Base-by-base conservation (phyloP, 768 basidiomycete genomes). In the Psilocybe azurescens region DNA sequence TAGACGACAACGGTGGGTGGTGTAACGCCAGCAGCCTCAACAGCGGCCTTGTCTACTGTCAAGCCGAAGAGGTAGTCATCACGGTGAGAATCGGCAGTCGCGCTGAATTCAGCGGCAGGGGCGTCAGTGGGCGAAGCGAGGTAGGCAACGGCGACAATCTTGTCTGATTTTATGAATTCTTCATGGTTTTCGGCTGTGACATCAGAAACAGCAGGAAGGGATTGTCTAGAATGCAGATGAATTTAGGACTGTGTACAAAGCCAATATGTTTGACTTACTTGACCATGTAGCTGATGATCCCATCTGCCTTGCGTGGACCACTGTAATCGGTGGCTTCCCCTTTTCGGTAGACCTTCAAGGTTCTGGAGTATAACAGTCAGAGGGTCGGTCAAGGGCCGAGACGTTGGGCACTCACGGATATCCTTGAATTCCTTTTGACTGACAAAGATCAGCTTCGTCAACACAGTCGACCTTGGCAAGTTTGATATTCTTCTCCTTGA, bases 391-490 rank as follows among this genome's bases (percentile, higher is more conserved):
- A 20, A 32, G 41, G 33, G 24, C 13, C 14, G 20, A 36, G 7
- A 30, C 9, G 5, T 7, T 7, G n/a, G 16, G 0, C n/a, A 81
- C 94, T 70, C 70, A 95, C 95, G 95, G 95, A 80, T 99, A 99
- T 14, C 97, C 97, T 74, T 90, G 88, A 48, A 99, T 86, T 46
- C 91, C 95, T 60, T 95, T 89, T 53, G 84, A 70, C 73, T 93
- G 89, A 78, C 97, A 99, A 32, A 99, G 86, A 57, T 97, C 95
- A 28, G 90, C 87, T 70, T 99, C 83, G 65, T 93, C 95, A 49
- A 97, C 97, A 75, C 97, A 99, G 81, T 99, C 95, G 54, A 99
- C 96, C 74, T 98, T 97, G 67, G 95, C 95, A 56, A 99, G 78
- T 75, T 91, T 91, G 79, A 99, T 94, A 75, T 83, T 83, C 74